These are phyloP conservation scores for Thamnidium elegans DNA, from an alignment of 192 early-diverging fungal genomes.

Conservation along the genomic window DNA sequence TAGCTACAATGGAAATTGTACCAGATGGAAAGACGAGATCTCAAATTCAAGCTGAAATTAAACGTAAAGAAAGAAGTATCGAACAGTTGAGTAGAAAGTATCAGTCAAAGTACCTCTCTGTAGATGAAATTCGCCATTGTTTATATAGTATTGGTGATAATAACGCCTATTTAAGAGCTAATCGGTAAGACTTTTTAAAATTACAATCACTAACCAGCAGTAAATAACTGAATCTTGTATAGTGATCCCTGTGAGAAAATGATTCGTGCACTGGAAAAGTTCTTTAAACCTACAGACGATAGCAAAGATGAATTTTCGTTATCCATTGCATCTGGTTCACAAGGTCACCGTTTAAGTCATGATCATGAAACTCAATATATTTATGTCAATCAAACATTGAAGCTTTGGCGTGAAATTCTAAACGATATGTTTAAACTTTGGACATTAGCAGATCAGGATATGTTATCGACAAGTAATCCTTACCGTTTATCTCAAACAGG, in stretches of 20 bases:
- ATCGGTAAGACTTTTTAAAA: too few species aligned
- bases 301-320: conserved; percentile 65
- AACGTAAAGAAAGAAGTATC: conserved; percentile 88
- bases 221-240: not conserved
- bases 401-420: conserved; percentile 93
- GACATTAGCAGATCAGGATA: conserved; percentile 84
- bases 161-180: conserved; percentile 86
- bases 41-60: conserved; percentile 81
- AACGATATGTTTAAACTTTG: conserved; percentile 99
- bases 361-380: conserved; percentile 90
- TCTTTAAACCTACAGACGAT: conserved; percentile 63
- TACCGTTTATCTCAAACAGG: conserved; percentile 96
- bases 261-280: conserved; percentile 66
- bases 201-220: too few species aligned
- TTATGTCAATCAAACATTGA: conserved; percentile 91
- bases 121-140: conserved; percentile 76
- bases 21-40: conserved; percentile 60
- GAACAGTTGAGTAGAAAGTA: conserved; percentile 83
- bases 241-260: conserved; percentile 96
- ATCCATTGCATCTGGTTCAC: conserved; percentile 76
- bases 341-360: conserved; percentile 89
- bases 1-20: conserved; percentile 73
- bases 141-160: conserved; percentile 98
- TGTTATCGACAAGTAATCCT: conserved; percentile 63
- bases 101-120: conserved; percentile 50